These are phyloP conservation scores for Ogataea saltuana DNA, from an alignment of 805 yeast species.

Conservation along the genomic window DNA sequence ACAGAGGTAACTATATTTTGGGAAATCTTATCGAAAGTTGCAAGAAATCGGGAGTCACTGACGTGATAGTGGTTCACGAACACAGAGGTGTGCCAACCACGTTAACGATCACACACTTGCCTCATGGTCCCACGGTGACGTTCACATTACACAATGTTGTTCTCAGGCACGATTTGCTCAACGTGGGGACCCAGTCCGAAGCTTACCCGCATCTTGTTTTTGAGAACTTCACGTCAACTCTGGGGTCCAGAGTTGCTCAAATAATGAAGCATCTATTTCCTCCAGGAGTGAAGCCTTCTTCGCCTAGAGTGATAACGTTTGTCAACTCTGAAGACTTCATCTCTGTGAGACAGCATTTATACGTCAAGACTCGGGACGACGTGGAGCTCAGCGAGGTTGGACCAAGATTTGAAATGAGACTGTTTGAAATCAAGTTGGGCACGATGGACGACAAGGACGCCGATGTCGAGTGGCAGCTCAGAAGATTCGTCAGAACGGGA, in stretches of 20 bases:
- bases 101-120: constrained; percentile 88
- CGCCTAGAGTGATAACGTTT: constrained; percentile 90
- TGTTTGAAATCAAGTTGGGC: constrained; percentile 85
- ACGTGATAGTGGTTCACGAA: constrained; percentile 84
- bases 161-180: constrained; percentile 85
- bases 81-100: constrained; percentile 99
- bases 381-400: constrained; percentile 96
- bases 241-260: constrained; percentile 81
- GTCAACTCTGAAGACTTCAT: constrained; percentile 89
- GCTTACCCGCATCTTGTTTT: constrained; percentile 92
- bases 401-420: constrained; percentile 96
- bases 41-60: constrained; percentile 73
- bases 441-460: constrained; percentile 94
- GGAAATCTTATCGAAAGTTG: constrained; percentile 84
- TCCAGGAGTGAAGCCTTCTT: constrained; percentile 91
- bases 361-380: constrained; percentile 80
- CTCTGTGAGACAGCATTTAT: constrained; percentile 92
- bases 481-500: constrained; percentile 93
- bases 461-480: constrained; percentile 94
- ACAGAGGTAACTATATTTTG: constrained; percentile 90
- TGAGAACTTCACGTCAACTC: constrained; percentile 78
- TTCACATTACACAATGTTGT: constrained; percentile 95
- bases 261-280: constrained; percentile 89
- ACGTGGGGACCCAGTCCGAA: constrained; percentile 86
- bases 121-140: constrained; percentile 96